Evolutionary conservation across 208 protist genomes (phyloP), one percentile per base, ranked within the genome.

Genomic region (Phytomonas francai): DNA sequence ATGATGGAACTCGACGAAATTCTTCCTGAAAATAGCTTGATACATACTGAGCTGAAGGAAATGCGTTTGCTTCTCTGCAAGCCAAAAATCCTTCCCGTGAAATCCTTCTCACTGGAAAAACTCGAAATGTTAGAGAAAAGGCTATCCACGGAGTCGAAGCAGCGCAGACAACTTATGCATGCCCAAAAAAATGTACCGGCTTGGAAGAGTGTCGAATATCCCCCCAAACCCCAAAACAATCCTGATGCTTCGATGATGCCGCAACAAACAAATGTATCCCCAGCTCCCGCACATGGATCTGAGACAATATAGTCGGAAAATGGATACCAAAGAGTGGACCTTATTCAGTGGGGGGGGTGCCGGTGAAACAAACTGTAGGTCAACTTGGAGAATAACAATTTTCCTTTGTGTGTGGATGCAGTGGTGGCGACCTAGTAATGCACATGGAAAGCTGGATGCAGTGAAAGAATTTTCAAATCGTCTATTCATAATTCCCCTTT

Each of bases 11-110:
- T 74, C 6, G 64, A 57, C 30, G 89, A 94, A 65, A 75, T 97
- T 34, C 68, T 97, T 19, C 89, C 93, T 0, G 84, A 91, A 57
- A 81, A 80, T 56, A 88, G 89, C 2, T 78, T 97, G 36, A 84
- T 97, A 39, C 94, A 91, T 69, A 78, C 81, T 1, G 88, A 96
- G 31, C 74, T 72, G 28, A 84, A 84, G 27, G 81, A 81, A 25
- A 79, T 97, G 36, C 83, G 70, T 51, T 84, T 89, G 60, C 71
- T 98, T 25, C 80, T 98, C 22, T 98, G 96, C 79, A 97, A 97
- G 73, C 97, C 97, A 3, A 98, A 98, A 77, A 87, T 98, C 34
- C 88, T 98, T 72, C 92, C 97, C 32, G 93, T 98, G 73, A 98
- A 98, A 74, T 98, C 93, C n/a, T 87, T 95, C 70, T 88, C 94